Evolutionary conservation across 2,329 filamentous ascomycete species (phyloP), one percentile per base, ranked within the genome.

Genomic region (Mycogone perniciosa): DNA sequence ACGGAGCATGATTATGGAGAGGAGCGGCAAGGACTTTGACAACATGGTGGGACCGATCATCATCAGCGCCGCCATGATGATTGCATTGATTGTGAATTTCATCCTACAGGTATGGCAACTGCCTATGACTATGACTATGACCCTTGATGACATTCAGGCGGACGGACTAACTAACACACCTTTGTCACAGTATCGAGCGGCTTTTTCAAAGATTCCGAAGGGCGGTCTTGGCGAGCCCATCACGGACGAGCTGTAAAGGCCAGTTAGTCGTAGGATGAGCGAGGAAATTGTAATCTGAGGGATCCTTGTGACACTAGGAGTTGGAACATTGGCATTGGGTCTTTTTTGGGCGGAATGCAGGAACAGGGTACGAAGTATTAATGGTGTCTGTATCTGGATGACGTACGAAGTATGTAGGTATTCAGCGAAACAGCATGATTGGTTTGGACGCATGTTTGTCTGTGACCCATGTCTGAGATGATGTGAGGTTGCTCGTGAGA

Each of bases 11-110:
- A 99, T 99, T 63, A 68, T 86, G 37, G 82, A 89, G 67, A 76
- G 93, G 57, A 96, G 89, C 62, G 90, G 89, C 7, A 92, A 86
- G 67, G 91, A 97, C 61, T 95, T 99, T 68, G 92, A 99, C 67
- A 93, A 90, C 60, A 74, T 92, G 62, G 69, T 89, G 53, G 93
- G 93, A 0, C 93, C 93, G 1, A 70, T 96, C 50, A 77, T 95
- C 7, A 85, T 97, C 40, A 93, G 88, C 62, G 69, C 86, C 35
- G 88, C 90, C 4, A 67, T 99, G 64, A 85, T 88, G 56, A 63
- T 85, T 45, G 90, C 91, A 6, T 69, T 99, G 63, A 76, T 89
- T 53, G 66, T 96, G 60, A 99, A 99, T 67, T 95, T 97, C 72
- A 80, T 79, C 27, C 89, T 97, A 67, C 90, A 92, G 76, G 86